A percentile compares a stretch with the other conserved stretches of the same genome.
Conservation (phyloP, 2,329 filamentous ascomycete species). For the Pseudogymnoascus sp. region DNA sequence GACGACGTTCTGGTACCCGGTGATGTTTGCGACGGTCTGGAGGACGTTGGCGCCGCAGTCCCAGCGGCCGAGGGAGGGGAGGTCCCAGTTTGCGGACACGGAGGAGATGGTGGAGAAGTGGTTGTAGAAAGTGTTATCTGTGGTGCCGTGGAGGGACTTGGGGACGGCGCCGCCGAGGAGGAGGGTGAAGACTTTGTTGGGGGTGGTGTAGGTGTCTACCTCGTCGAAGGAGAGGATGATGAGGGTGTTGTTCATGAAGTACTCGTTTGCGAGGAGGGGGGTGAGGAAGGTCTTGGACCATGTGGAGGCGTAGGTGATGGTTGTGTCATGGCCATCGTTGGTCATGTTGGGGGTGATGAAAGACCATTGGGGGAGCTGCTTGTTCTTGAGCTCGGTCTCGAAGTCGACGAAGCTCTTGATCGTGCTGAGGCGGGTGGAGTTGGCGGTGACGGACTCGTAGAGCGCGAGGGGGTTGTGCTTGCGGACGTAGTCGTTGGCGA, state of each 20-base stretch:
- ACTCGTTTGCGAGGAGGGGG: slow-evolving; percentile 44
- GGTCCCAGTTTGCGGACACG: slow-evolving; percentile 38
- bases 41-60: slow-evolving; percentile 37
- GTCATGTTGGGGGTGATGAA: slow-evolving; percentile 60
- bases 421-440: slow-evolving; percentile 45
- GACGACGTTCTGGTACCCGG: slow-evolving; percentile 27
- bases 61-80: slow-evolving; percentile 39
- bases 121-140: slow-evolving; percentile 44
- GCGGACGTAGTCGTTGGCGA: slow-evolving; percentile 56
- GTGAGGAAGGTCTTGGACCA: slow-evolving; percentile 49
- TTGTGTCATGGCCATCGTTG: slow-evolving; percentile 58
- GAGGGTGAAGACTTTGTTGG: slow-evolving; percentile 49
- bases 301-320: slow-evolving; percentile 43
- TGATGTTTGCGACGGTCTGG: slow-evolving; percentile 25
- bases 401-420: slow-evolving; percentile 60
- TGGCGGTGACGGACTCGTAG: slow-evolving; percentile 49
- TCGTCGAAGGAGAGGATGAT: slow-evolving; percentile 56
- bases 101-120: slow-evolving; percentile 41
- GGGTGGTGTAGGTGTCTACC: slow-evolving; percentile 44
- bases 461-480: slow-evolving; percentile 55
- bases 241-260: slow-evolving; percentile 49
- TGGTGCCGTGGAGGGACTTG: slow-evolving; percentile 40
- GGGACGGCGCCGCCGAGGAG: slow-evolving; percentile 51
- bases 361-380: slow-evolving; percentile 58
- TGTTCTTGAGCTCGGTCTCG: slow-evolving; percentile 47